phyloP scores from a whole-genome alignment of 306 rosid species.

The Gastrolobium villosum region DNA sequence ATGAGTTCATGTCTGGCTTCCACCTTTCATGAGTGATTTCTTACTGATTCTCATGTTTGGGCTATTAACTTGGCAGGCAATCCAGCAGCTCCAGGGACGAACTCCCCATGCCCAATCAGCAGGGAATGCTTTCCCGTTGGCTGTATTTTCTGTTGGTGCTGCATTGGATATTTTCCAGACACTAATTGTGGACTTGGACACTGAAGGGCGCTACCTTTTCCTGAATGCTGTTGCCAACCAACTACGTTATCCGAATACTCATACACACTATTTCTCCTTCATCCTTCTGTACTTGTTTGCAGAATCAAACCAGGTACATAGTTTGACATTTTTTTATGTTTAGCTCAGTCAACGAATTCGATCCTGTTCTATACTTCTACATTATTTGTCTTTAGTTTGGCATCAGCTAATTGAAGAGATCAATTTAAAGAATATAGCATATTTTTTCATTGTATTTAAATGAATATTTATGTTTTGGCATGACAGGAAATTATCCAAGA shows the following conservation, averaged over 20 bases:
- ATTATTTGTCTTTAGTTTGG: not conserved
- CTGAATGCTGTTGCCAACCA: conserved; percentile 97
- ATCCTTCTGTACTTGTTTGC: conserved; percentile 93
- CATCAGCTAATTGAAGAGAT: not conserved
- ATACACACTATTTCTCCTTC: conserved; percentile 96
- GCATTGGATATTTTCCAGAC: conserved; percentile 92
- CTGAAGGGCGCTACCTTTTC: conserved; percentile 98
- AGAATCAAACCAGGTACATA: conserved; percentile 83
- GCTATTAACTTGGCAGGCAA: conserved; percentile 68
- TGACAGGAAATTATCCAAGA: conserved; percentile 95
- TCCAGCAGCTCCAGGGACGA: conserved; percentile 88
- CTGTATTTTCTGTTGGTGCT: conserved; percentile 88
- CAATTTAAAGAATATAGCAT: not conserved
- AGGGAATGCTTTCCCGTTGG: conserved; percentile 64
- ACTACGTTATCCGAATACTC: conserved; percentile 97
- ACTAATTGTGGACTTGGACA: conserved; percentile 80
- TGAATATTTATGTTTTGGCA: conserved; percentile 17
- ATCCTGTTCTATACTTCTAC: not conserved
- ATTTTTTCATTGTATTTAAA: conserved; percentile 3
- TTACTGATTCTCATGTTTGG: conserved; percentile 35
- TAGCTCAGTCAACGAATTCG: not conserved
- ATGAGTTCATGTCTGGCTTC: not conserved
- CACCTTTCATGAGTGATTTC: not conserved
- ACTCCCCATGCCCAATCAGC: conserved; percentile 75
- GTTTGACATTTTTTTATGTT: not conserved